Conservation (phyloP, 75 land plant genomes). For the Azolla pinnata region DNA sequence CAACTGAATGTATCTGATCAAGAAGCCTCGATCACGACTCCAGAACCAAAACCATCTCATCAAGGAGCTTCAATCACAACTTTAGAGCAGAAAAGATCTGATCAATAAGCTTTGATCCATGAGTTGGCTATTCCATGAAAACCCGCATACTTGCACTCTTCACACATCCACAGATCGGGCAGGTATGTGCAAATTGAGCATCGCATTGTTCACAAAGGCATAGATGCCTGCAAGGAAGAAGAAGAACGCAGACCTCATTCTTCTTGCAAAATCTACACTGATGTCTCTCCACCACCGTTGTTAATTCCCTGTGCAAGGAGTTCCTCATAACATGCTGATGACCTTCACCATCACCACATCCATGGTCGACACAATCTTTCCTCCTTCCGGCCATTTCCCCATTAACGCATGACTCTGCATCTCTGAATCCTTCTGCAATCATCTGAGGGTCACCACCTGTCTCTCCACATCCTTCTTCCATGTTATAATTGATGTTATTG, state of each 20-base stretch:
- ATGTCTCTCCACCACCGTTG: slow-evolving; percentile 7
- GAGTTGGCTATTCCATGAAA: slow-evolving; percentile 39
- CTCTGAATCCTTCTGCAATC: too few relatives aligned
- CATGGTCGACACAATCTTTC: too few relatives aligned
- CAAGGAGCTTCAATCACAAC: too few relatives aligned
- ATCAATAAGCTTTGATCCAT: too few relatives aligned
- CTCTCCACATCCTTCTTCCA: not conserved
- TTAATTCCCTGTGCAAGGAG: slow-evolving; percentile 9
- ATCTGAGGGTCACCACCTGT: not conserved
- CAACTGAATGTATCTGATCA: too few relatives aligned
- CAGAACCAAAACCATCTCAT: too few relatives aligned
- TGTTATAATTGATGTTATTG: not conserved
- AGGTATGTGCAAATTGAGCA: slow-evolving; percentile 32
- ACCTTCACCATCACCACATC: slow-evolving; percentile 21
- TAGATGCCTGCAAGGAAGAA: slow-evolving; percentile 81
- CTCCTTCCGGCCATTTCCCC: not conserved
- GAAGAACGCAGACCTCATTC: slow-evolving; percentile 61
- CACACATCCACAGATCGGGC: slow-evolving; percentile 58
- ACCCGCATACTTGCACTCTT: slow-evolving; percentile 52
- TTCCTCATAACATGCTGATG: too few relatives aligned
- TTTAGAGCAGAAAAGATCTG: too few relatives aligned
- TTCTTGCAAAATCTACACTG: slow-evolving; percentile 58
- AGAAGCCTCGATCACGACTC: too few relatives aligned
- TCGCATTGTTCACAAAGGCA: slow-evolving; percentile 82
- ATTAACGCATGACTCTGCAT: slow-evolving; percentile 1